Evolutionary conservation across 2,329 filamentous ascomycete species (phyloP).

Genomic region (Arthroderma sp.): DNA sequence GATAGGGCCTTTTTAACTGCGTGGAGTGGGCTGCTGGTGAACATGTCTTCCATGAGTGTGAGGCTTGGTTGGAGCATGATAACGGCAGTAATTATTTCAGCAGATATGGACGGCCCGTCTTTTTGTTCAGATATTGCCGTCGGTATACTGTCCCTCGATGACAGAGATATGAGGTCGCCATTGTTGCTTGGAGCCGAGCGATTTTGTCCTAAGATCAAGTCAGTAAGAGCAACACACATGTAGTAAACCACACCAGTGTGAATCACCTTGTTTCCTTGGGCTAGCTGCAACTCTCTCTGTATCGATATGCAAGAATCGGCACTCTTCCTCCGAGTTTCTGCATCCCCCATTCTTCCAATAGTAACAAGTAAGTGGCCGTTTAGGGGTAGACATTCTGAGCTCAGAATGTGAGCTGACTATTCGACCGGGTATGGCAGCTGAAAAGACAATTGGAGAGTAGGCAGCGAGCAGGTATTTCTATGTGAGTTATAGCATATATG

Average conservation of each 20-base stretch:
- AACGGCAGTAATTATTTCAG: constrained; percentile 3
- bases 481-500: too few species aligned
- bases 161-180: background rate
- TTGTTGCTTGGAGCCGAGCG: background rate
- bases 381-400: background rate
- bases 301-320: constrained; percentile 18
- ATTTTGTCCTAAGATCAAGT: background rate
- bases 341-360: constrained; percentile 19
- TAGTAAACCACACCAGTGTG: background rate
- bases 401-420: background rate
- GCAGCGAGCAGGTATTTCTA: too few species aligned
- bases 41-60: constrained; percentile 4
- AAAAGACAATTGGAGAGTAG: too few species aligned
- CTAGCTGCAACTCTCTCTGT: constrained; percentile 14
- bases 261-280: constrained; percentile 9
- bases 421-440: too few species aligned
- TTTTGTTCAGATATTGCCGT: background rate
- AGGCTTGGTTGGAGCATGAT: constrained; percentile 4
- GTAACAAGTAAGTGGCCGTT: constrained; percentile 20
- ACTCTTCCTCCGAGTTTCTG: constrained; percentile 14
- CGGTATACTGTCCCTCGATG: background rate
- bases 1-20: constrained; percentile 2
- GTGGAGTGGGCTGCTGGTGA: background rate
- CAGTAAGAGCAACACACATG: background rate
- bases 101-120: background rate